These are phyloP conservation scores for Vigna angularis DNA, from an alignment of 306 rosid genomes.

Conservation along the genomic window DNA sequence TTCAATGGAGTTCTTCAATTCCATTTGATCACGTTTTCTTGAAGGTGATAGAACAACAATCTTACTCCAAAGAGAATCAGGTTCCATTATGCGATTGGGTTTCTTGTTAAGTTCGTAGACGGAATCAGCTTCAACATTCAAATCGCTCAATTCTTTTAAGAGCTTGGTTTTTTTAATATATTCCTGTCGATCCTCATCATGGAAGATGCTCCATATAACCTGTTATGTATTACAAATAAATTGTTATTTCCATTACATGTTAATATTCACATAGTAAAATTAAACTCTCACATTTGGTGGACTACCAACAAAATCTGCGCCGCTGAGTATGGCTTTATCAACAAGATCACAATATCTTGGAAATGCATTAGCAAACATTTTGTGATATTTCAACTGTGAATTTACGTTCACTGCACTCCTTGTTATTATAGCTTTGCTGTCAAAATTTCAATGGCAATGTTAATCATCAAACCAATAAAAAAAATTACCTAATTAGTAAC, in stretches of 20 bases:
- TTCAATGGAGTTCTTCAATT: conserved; percentile 56
- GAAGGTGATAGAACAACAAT: conserved; percentile 54
- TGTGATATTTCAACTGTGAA: conserved; percentile 88
- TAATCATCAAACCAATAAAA: conserved; percentile 9
- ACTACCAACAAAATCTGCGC: conserved; percentile 58
- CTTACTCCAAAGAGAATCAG: conserved; percentile 76
- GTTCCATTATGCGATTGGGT: conserved; percentile 45
- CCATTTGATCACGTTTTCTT: conserved; percentile 56
- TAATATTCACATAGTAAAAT: background rate
- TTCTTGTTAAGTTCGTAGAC: conserved; percentile 68
- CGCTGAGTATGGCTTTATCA: conserved; percentile 75
- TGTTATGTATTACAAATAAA: conserved; percentile 46
- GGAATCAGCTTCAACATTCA: conserved; percentile 77
- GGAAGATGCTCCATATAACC: conserved; percentile 68
- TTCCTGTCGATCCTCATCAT: conserved; percentile 56
- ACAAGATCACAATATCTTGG: conserved; percentile 75
- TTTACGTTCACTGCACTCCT: conserved; percentile 90
- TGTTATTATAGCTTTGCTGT: conserved; percentile 82
- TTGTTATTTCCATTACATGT: conserved; percentile 1
- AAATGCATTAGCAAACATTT: conserved; percentile 85
- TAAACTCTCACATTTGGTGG: conserved; percentile 52
- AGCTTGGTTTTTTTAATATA: conserved; percentile 61
- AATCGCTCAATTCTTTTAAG: conserved; percentile 51
- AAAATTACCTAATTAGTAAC: background rate
- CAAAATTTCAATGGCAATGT: conserved; percentile 35